These are phyloP conservation scores for Collybia sp. DNA, from an alignment of 768 basidiomycete genomes.

Conservation along the genomic window DNA sequence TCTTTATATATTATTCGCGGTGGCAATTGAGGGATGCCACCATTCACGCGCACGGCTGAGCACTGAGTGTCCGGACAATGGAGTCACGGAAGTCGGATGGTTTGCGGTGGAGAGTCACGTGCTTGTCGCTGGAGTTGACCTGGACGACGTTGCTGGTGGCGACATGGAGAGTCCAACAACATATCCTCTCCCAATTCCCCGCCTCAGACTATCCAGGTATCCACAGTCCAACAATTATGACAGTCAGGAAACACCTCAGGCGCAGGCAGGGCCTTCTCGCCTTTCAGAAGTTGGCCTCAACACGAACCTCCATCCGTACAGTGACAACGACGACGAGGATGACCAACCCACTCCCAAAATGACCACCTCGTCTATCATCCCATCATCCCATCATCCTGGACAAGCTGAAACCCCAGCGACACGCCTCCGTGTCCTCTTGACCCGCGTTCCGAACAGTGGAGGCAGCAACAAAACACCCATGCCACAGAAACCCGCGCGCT, in stretches of 20 bases:
- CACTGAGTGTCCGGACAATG: too few relatives aligned
- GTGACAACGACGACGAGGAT: conserved; percentile 18
- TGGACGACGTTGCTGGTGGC: not conserved
- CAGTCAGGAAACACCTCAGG: conserved; percentile 15
- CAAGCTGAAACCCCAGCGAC: conserved; percentile 47
- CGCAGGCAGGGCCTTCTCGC: conserved; percentile 31
- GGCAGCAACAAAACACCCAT: conserved; percentile 18
- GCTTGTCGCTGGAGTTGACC: too few relatives aligned
- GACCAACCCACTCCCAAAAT: conserved; percentile 36
- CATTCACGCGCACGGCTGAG: too few relatives aligned
- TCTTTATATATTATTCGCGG: too few relatives aligned
- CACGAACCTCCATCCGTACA: conserved; percentile 18
- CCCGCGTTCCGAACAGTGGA: conserved; percentile 40
- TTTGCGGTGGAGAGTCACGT: too few relatives aligned
- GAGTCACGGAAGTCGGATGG: too few relatives aligned
- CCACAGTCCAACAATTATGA: conserved; percentile 18
- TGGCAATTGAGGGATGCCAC: too few relatives aligned
- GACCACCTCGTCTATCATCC: conserved; percentile 15
- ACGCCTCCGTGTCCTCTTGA: conserved; percentile 59
- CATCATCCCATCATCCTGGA: conserved; percentile 11
- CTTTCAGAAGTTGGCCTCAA: conserved; percentile 26
- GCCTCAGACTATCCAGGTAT: conserved; percentile 30
- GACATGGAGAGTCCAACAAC: conserved; percentile 22
- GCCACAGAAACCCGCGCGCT: conserved; percentile 17
- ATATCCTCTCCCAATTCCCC: conserved; percentile 20